Evolutionary conservation across 1,284 basidiomycete genomes (phyloP).

Genomic region (Xanthoconium separans): DNA sequence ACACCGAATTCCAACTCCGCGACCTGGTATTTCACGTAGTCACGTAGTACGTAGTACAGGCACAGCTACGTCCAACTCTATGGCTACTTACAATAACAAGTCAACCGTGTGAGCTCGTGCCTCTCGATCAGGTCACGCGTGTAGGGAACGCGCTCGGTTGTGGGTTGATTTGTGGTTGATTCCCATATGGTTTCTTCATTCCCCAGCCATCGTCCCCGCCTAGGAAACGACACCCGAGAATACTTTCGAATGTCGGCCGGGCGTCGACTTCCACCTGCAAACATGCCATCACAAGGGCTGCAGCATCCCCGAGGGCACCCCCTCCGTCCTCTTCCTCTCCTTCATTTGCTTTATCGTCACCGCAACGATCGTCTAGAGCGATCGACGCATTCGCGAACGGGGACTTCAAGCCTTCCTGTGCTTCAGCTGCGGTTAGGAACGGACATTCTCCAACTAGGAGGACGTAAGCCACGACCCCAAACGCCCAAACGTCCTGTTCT

Average conservation of each 20-base stretch:
- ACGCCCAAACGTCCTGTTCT: slow-evolving; percentile 98
- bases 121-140: slow-evolving; percentile 21
- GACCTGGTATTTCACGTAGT: no score
- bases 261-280: slow-evolving; percentile 68
- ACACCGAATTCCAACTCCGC: slow-evolving; percentile 21
- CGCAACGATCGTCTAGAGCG: slow-evolving; percentile 73
- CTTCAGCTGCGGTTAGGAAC: slow-evolving; percentile 84
- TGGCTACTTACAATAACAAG: slow-evolving; percentile 13
- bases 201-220: slow-evolving; percentile 67
- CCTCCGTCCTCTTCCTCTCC: slow-evolving; percentile 79
- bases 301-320: slow-evolving; percentile 78
- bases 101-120: slow-evolving; percentile 21
- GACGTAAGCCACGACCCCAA: slow-evolving; percentile 97
- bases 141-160: slow-evolving; percentile 35
- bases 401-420: slow-evolving; percentile 74
- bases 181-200: slow-evolving; percentile 35
- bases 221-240: slow-evolving; percentile 78
- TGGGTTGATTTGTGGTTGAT: slow-evolving; percentile 19
- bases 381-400: slow-evolving; percentile 73
- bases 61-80: slow-evolving; percentile 1
- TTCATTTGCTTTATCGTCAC: slow-evolving; percentile 64
- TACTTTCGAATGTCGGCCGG: slow-evolving; percentile 80
- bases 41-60: no score
- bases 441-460: slow-evolving; percentile 95
- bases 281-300: slow-evolving; percentile 77